Evolutionary conservation across 1,284 basidiomycete species (phyloP).

Genomic region (Hemileia vastatrix): DNA sequence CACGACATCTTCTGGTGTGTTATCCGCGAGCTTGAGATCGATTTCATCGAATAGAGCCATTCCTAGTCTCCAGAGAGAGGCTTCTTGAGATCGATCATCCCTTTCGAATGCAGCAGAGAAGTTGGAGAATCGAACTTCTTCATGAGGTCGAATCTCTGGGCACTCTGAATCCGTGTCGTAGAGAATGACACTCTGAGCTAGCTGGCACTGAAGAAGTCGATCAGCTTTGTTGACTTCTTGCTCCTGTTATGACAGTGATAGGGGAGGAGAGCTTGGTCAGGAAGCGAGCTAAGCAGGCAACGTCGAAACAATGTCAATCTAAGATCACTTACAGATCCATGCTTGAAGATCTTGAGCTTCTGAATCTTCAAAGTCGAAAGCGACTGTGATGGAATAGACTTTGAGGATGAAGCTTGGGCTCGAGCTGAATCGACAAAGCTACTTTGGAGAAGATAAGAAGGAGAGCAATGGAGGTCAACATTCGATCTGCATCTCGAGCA

Average conservation of each 20-base stretch:
- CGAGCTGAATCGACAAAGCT: no score
- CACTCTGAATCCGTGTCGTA: not conserved
- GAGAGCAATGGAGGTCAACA: not conserved
- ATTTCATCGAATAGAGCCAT: conserved; percentile 79
- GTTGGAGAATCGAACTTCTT: conserved; percentile 63
- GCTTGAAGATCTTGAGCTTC: no score
- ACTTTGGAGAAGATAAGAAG: not conserved
- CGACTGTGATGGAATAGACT: no score
- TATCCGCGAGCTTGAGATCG: conserved; percentile 57
- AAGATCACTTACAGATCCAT: no score
- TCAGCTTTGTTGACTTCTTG: conserved; percentile 27
- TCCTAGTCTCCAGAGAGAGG: conserved; percentile 74
- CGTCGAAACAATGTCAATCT: no score
- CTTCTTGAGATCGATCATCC: conserved; percentile 64
- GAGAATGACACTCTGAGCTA: not conserved
- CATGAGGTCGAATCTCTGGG: conserved; percentile 21
- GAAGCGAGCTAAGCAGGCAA: not conserved
- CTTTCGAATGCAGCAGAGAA: conserved; percentile 64
- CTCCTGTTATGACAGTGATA: not conserved
- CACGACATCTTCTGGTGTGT: conserved; percentile 53
- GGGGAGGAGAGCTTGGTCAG: not conserved
- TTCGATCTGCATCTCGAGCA: not conserved
- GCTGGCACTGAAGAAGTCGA: not conserved
- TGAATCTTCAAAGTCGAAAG: no score
- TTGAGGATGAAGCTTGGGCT: no score